Conservation (phyloP, 805 yeast species). For the Kuraishia floccosa region DNA sequence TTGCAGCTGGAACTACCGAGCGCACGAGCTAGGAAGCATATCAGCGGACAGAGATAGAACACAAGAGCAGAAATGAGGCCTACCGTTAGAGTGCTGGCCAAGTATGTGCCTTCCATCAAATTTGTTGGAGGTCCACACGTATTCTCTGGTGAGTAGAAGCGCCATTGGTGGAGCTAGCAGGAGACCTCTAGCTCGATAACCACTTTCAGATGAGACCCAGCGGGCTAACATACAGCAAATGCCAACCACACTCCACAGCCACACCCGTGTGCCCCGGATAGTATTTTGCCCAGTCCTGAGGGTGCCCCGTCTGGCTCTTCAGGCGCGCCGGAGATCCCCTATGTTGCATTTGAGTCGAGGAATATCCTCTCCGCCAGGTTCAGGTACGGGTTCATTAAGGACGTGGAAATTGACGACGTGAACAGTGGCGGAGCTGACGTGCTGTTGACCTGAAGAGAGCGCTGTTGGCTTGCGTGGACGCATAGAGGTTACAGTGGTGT, state of each 20-base stretch:
- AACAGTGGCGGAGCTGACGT: conserved; percentile 74
- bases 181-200: too few relatives aligned
- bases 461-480: too few relatives aligned
- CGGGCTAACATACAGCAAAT: too few relatives aligned
- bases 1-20: too few relatives aligned
- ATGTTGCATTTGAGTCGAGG: conserved; percentile 32
- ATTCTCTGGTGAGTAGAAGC: conserved; percentile 30
- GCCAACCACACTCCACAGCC: conserved; percentile 1
- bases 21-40: too few relatives aligned
- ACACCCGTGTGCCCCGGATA: conserved; percentile 28
- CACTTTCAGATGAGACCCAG: too few relatives aligned
- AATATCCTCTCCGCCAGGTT: conserved; percentile 64
- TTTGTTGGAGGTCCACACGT: conserved; percentile 78
- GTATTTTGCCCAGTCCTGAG: conserved; percentile 17
- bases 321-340: conserved; percentile 3
- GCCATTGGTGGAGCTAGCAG: too few relatives aligned
- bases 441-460: neutral
- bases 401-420: conserved; percentile 63
- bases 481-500: too few relatives aligned
- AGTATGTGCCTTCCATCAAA: conserved; percentile 63
- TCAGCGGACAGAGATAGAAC: neutral
- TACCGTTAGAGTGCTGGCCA: conserved; percentile 14
- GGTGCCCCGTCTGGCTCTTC: conserved; percentile 4
- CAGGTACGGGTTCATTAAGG: conserved; percentile 53
- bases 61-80: conserved; percentile 22